Conservation (phyloP, 768 basidiomycete species). For the Mycena albidolilacea region DNA sequence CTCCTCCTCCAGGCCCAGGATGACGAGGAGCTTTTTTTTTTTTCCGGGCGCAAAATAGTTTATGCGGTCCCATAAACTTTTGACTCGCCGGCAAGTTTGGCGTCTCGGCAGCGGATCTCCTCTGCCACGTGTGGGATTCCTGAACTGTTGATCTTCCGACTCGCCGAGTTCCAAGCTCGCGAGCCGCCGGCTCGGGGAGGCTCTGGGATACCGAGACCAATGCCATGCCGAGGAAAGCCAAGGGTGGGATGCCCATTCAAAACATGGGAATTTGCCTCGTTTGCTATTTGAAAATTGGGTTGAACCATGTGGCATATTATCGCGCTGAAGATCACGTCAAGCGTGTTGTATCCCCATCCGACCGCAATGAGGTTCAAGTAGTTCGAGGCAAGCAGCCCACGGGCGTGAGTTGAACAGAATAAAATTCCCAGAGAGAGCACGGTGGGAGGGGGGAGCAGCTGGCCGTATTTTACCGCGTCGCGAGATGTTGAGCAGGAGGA, state of each 20-base stretch:
- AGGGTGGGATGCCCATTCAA: slow-evolving; percentile 9
- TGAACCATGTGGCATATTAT: slow-evolving; percentile 4
- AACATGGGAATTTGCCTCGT: background rate
- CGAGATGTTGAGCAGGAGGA: too few relatives aligned
- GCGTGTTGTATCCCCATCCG: slow-evolving; percentile 16
- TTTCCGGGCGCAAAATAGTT: too few relatives aligned
- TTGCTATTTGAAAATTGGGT: background rate
- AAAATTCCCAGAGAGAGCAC: background rate
- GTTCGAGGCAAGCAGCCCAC: background rate
- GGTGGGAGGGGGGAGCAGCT: background rate
- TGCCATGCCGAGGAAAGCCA: slow-evolving; percentile 7
- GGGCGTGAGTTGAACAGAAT: background rate
- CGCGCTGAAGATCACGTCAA: slow-evolving; percentile 23
- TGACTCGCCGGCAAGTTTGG: too few relatives aligned
- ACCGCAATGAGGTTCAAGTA: slow-evolving; percentile 16
- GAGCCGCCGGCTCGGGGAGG: slow-evolving; percentile 12
- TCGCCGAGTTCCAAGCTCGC: too few relatives aligned
- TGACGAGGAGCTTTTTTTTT: too few relatives aligned
- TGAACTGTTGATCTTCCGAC: background rate
- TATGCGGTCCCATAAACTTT: too few relatives aligned
- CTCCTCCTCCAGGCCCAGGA: too few relatives aligned
- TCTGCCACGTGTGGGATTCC: background rate
- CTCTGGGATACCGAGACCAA: slow-evolving; percentile 24
- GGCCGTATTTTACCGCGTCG: background rate
- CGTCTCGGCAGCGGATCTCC: too few relatives aligned